Evolutionary conservation across 495 filamentous ascomycete genomes (phyloP).

Genomic region (Hypoxylon cercidicola): DNA sequence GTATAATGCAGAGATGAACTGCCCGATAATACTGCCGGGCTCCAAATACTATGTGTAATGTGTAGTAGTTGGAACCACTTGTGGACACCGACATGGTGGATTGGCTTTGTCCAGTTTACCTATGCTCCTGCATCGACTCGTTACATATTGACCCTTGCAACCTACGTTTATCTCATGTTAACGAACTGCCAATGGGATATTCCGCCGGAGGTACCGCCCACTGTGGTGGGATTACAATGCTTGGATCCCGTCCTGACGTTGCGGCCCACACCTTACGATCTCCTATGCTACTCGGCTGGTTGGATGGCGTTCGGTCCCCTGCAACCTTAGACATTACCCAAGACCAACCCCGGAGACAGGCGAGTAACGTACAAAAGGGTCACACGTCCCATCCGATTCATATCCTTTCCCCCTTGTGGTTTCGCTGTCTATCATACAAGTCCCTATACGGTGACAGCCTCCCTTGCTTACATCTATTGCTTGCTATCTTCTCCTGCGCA

Average conservation of each 20-base stretch:
- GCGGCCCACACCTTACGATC: slow-evolving; percentile 19
- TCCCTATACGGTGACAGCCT: slow-evolving; percentile 28
- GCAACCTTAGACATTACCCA: slow-evolving; percentile 16
- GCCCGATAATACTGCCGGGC: neutral
- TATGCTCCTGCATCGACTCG: slow-evolving; percentile 9
- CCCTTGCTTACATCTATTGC: slow-evolving; percentile 36
- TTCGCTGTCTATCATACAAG: slow-evolving; percentile 20
- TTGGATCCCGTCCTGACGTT: slow-evolving; percentile 1
- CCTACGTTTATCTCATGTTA: slow-evolving; percentile 31
- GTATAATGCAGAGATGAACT: slow-evolving; percentile 5
- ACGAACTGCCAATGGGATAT: slow-evolving; percentile 31
- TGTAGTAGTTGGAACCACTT: slow-evolving; percentile 26
- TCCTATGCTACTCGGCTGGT: slow-evolving; percentile 27
- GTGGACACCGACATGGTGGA: slow-evolving; percentile 34
- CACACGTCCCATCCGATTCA: slow-evolving; percentile 30
- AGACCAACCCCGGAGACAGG: slow-evolving; percentile 10
- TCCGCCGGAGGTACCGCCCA: slow-evolving; percentile 25
- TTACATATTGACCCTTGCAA: slow-evolving; percentile 34
- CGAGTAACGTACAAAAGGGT: slow-evolving; percentile 31
- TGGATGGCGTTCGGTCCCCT: slow-evolving; percentile 29
- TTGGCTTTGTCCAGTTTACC: slow-evolving; percentile 15
- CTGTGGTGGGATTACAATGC: slow-evolving; percentile 33
- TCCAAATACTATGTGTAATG: slow-evolving; percentile 21
- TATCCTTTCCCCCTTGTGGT: slow-evolving; percentile 9
- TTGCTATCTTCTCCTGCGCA: slow-evolving; percentile 20